A percentile compares a stretch with the other conserved stretches of the same genome.
phyloP scores from a whole-genome alignment of 495 filamentous ascomycete genomes.

The Penicillium angulare region DNA sequence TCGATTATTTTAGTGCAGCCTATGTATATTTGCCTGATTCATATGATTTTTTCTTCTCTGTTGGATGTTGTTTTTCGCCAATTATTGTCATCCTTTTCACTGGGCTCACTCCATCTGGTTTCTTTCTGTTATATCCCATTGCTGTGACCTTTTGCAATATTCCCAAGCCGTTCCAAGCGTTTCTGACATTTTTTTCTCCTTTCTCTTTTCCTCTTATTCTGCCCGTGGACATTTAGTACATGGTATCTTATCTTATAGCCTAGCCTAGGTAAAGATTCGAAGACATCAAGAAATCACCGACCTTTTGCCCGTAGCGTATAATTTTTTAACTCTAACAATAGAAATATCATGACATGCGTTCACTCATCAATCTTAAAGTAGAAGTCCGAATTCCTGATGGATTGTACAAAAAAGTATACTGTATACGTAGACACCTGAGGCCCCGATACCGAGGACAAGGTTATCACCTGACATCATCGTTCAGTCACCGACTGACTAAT shows the following conservation, averaged over 20 bases:
- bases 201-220: slow-evolving; percentile 1
- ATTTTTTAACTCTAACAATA: too few species aligned
- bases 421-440: too few species aligned
- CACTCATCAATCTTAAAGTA: not conserved
- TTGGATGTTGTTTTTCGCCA: too few species aligned
- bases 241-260: slow-evolving; percentile 3
- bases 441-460: slow-evolving; percentile 8
- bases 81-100: not conserved
- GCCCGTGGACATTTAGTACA: slow-evolving; percentile 12
- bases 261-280: slow-evolving; percentile 1
- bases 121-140: slow-evolving; percentile 17
- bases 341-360: too few species aligned
- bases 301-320: too few species aligned
- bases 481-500: slow-evolving; percentile 18
- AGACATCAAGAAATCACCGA: not conserved
- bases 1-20: too few species aligned
- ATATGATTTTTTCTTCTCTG: not conserved
- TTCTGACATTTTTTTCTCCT: slow-evolving; percentile 10
- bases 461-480: slow-evolving; percentile 32
- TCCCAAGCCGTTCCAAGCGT: slow-evolving; percentile 32
- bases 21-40: not conserved
- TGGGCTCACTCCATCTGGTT: slow-evolving; percentile 21
- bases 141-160: slow-evolving; percentile 26
- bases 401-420: not conserved
- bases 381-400: not conserved